Evolutionary conservation across 768 basidiomycete genomes (phyloP), one percentile per base, ranked within the genome.

Genomic region (Mycena chlorophos): DNA sequence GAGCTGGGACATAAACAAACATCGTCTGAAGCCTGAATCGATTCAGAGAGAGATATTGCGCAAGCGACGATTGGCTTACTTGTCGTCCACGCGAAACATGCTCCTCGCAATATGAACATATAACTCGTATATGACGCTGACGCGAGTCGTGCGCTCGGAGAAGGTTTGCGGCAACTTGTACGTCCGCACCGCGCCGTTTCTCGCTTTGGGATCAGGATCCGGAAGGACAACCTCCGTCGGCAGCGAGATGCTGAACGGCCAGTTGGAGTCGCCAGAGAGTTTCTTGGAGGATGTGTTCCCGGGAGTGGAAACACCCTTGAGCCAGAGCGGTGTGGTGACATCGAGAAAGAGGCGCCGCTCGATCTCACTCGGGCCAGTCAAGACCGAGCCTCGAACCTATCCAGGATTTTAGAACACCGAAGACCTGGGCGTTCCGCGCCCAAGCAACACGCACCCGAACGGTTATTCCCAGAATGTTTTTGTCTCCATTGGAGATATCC

Each of bases 161-260:
- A 76, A 76, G 0, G 74, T 70, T 40, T 73, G 71, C 1, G 76
- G 74, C 23, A 69, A 56, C 6, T 67, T 59, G 23, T 61, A 66
- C 2, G 51, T 51, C 42, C 48, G 23, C 23, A 48, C 39, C 3
- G 37, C 55, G 5, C 60, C 58, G 5, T 51, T 38, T 46, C 55
- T 58, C 28, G 34, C 51, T 16, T 40, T 17, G 5, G 54, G 45
- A 48, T 60, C 13, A 5, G 54, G 45, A 48, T 60, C 49, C 0
- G 60, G 47, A 19, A 71, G 49, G 13, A 60, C 60, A 6, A 70
- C 66, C 34, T 68, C 65, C 16, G 63, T 65, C 13, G 77, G 76
- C 58, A 77, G 71, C 3, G 69, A 56, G 52, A 78, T 70, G 3
- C 72, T 70, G 53, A 77, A 76, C 5, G 74, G 71, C 72, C 74